Evolutionary conservation across 1,284 basidiomycete species (phyloP).

Genomic region (Athelia sp.): DNA sequence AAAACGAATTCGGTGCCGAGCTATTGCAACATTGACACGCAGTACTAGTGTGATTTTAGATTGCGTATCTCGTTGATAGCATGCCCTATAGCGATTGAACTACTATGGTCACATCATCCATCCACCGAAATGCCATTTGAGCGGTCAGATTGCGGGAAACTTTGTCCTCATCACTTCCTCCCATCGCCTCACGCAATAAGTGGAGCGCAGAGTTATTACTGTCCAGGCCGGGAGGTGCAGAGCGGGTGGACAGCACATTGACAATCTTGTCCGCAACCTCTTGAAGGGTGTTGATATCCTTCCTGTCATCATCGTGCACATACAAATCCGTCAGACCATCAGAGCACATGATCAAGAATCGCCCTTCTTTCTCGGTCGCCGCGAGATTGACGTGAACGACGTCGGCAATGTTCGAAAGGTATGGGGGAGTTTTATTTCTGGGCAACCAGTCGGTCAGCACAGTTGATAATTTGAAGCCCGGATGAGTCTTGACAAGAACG

Average conservation of each 20-base stretch:
- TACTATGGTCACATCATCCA: slow-evolving; percentile 24
- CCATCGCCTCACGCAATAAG: slow-evolving; percentile 16
- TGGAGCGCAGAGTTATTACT: slow-evolving; percentile 17
- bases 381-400: slow-evolving; percentile 16
- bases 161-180: slow-evolving; percentile 8
- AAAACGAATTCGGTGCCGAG: too few relatives aligned
- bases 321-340: slow-evolving; percentile 19
- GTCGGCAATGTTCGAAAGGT: slow-evolving; percentile 23
- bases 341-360: slow-evolving; percentile 15
- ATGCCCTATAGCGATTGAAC: slow-evolving; percentile 7
- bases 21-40: too few relatives aligned
- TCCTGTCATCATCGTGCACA: slow-evolving; percentile 1
- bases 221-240: not conserved
- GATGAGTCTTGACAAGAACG: slow-evolving; percentile 23
- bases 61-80: not conserved
- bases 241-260: not conserved
- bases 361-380: slow-evolving; percentile 1
- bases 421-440: slow-evolving; percentile 26
- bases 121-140: slow-evolving; percentile 17
- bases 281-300: not conserved
- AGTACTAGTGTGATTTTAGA: too few relatives aligned
- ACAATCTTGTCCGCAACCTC: slow-evolving; percentile 4
- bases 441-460: slow-evolving; percentile 14
- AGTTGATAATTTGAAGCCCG: slow-evolving; percentile 16
- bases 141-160: slow-evolving; percentile 18